Conservation (phyloP, 1,139 yeast genomes). For the Suhomyces bokatorum region DNA sequence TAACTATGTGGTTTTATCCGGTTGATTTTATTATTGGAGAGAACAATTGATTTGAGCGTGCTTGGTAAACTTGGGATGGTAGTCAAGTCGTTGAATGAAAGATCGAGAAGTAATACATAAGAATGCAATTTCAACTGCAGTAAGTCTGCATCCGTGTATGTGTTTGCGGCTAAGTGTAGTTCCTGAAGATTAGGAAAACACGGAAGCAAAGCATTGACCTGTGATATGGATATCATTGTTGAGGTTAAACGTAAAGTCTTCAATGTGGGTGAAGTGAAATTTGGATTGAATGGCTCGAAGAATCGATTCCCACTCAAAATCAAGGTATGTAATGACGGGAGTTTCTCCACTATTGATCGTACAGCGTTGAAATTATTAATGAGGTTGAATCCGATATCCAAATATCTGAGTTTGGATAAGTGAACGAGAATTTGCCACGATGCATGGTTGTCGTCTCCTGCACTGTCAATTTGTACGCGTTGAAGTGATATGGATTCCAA, state of each 20-base stretch:
- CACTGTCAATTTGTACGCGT: slow-evolving; percentile 21
- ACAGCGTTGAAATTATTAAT: slow-evolving; percentile 44
- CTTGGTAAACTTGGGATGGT: slow-evolving; percentile 29
- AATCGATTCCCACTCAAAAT: slow-evolving; percentile 68
- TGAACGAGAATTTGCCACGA: not conserved
- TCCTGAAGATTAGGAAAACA: slow-evolving; percentile 46
- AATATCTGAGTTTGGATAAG: slow-evolving; percentile 32
- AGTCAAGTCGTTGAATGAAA: slow-evolving; percentile 46
- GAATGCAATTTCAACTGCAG: slow-evolving; percentile 6
- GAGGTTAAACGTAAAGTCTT: slow-evolving; percentile 17
- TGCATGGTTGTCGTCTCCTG: not conserved
- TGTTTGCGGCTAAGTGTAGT: slow-evolving; percentile 52
- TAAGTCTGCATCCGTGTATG: slow-evolving; percentile 28
- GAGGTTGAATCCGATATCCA: slow-evolving; percentile 68
- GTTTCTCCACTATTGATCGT: slow-evolving; percentile 31
- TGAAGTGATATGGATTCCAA: slow-evolving; percentile 55
- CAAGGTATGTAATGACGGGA: slow-evolving; percentile 44
- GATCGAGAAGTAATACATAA: slow-evolving; percentile 34
- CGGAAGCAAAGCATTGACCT: slow-evolving; percentile 22
- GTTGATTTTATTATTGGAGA: slow-evolving; percentile 31
- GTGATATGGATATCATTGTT: slow-evolving; percentile 12
- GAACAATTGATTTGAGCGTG: slow-evolving; percentile 13
- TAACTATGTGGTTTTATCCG: not conserved
- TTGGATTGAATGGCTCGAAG: not conserved
- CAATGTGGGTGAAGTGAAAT: not conserved